Base-by-base conservation (phyloP, 2,329 filamentous ascomycete genomes). In the Didymella segeticola region DNA sequence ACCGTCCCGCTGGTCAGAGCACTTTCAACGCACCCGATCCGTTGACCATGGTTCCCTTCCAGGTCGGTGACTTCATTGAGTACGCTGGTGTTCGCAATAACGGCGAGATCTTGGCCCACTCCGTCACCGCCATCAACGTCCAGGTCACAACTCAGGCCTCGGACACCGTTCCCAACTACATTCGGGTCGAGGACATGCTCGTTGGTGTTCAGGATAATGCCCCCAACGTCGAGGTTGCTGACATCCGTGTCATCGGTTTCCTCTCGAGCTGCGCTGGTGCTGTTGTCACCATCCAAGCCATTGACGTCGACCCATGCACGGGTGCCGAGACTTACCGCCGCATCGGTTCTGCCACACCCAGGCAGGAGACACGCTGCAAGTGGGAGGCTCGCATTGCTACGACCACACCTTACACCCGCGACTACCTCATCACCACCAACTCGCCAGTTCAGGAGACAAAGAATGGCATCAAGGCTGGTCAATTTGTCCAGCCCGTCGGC, bases 221-320 rank as follows among this genome's bases (percentile, higher is more conserved):
- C n/a, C 53, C 60, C 14, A 68, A 67, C 27, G 69, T 74, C 1
- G 76, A 78, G 50, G 51, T 75, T 17, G 76, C 75, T 2, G 69
- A 75, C 42, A 66, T 58, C 17, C 51, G 59, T 2, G 61, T 63
- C 43, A 70, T 78, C 20, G 77, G 77, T 1, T 75, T 71, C 37
- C 71, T 74, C 5, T 77, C 77, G 1, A 75, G 76, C 33, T 70
- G 71, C 12, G 60, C 63, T 29, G 62, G 61, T 22, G 67, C 70
- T 14, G 58, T 61, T 5, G 69, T 78, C 29, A 68, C 62, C 10
- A 70, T 79, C 49, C 70, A 55, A 25, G 76, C 76, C 31, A 75
- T 78, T 22, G 77, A 79, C 6, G 66, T 78, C 17, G 73, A 79
- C 36, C 73, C 73, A 19, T 79, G 77, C 60, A 78, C 75, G 1